Percentiles rank a stretch among this genome's conserved stretches.
phyloP scores from a whole-genome alignment of 768 basidiomycete genomes.

The Lactarius evosmus region DNA sequence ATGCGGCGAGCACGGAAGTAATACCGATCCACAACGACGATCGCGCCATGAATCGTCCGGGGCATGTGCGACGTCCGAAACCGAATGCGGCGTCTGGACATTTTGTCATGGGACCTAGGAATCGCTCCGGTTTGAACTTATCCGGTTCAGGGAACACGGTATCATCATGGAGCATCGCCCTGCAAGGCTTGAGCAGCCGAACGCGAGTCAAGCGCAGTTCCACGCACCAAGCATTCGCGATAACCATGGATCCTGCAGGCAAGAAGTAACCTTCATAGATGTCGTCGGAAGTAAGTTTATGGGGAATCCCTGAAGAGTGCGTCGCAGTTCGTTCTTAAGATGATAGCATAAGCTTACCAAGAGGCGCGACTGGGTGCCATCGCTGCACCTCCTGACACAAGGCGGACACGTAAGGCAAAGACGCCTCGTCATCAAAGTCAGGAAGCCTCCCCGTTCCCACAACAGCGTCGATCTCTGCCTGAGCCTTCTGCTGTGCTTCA shows the following conservation, averaged over 20 bases:
- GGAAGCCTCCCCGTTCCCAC: constrained; percentile 34
- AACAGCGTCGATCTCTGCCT: constrained; percentile 35
- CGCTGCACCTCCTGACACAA: constrained; percentile 32
- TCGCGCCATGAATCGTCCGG: constrained; percentile 30
- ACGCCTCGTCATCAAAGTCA: constrained; percentile 28
- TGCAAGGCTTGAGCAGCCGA: neutral
- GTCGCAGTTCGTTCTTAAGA: neutral
- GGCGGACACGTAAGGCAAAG: constrained; percentile 32
- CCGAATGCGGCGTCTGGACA: constrained; percentile 13
- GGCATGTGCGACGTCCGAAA: constrained; percentile 30
- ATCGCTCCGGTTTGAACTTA: constrained; percentile 41
- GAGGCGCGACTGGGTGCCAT: constrained; percentile 34
- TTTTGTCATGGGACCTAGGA: constrained; percentile 17
- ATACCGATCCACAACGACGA: constrained; percentile 22
- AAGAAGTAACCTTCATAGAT: constrained; percentile 23
- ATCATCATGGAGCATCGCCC: constrained; percentile 37
- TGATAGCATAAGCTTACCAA: constrained; percentile 24
- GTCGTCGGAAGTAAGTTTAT: constrained; percentile 19
- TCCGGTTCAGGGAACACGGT: constrained; percentile 37
- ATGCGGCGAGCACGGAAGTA: constrained; percentile 14
- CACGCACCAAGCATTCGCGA: constrained; percentile 13
- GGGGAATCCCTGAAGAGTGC: constrained; percentile 14
- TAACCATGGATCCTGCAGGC: constrained; percentile 20
- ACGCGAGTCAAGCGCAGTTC: neutral
- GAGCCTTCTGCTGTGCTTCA: constrained; percentile 33